Conservation (phyloP, 2,329 filamentous ascomycete genomes). For the Fusarium burgessii region DNA sequence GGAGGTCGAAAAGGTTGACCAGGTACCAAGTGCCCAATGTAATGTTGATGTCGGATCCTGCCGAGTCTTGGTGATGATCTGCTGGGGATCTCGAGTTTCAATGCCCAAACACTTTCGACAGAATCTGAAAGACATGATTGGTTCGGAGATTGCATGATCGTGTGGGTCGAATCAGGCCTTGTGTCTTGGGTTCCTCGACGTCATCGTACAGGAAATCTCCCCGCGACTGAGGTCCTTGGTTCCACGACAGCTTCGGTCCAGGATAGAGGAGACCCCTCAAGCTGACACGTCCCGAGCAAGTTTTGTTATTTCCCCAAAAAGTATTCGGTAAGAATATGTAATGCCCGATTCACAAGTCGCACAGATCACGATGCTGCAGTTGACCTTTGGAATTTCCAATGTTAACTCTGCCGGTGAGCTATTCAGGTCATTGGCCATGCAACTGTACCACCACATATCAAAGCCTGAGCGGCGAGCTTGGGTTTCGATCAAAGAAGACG, state of each 20-base stretch:
- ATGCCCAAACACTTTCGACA: neutral
- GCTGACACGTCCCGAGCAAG: neutral
- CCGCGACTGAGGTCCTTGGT: constrained; percentile 36
- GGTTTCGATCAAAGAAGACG: constrained; percentile 29
- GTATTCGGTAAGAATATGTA: neutral
- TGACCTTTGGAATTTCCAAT: constrained; percentile 4
- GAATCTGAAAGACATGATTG: constrained; percentile 18
- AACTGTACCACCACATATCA: neutral
- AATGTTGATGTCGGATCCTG: constrained; percentile 19
- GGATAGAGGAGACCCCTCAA: constrained; percentile 10
- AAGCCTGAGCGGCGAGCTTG: constrained; percentile 29
- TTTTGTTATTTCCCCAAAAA: constrained; percentile 9
- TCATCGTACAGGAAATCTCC: constrained; percentile 41
- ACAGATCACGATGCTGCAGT: constrained; percentile 3
- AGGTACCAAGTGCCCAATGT: constrained; percentile 40
- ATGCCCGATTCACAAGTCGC: neutral
- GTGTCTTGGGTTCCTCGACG: constrained; percentile 33
- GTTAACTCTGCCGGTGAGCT: neutral
- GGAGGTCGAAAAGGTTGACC: constrained; percentile 5
- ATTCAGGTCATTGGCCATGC: constrained; percentile 10
- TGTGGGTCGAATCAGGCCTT: constrained; percentile 26
- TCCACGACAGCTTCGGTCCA: constrained; percentile 26
- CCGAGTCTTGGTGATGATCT: constrained; percentile 43
- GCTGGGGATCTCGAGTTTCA: constrained; percentile 29
- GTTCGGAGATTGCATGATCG: constrained; percentile 1